A percentile compares a stretch with the other conserved stretches of the same genome.
phyloP scores from a whole-genome alignment of 2,329 filamentous ascomycete genomes.

The Graphium sp. region DNA sequence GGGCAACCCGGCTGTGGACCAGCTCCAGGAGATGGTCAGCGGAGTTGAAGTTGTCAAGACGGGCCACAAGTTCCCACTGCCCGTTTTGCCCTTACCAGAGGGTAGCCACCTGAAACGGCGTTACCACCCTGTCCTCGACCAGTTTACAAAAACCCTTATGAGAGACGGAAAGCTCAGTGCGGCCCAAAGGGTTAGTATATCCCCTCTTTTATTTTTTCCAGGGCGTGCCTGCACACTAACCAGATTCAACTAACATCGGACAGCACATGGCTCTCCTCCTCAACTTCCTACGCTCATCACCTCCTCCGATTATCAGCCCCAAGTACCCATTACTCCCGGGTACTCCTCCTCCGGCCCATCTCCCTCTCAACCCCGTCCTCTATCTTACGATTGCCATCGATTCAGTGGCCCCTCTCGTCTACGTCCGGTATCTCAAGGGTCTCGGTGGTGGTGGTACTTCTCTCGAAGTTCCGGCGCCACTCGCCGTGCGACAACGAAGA shows the following conservation, averaged over 20 bases:
- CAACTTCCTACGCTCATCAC: slow-evolving; percentile 66
- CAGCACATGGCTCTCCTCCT: slow-evolving; percentile 78
- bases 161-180: slow-evolving; percentile 72
- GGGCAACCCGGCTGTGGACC: slow-evolving; percentile 4
- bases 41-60: slow-evolving; percentile 13
- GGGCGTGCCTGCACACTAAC: slow-evolving; percentile 3
- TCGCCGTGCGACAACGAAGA: slow-evolving; percentile 58
- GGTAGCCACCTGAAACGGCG: slow-evolving; percentile 54
- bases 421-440: slow-evolving; percentile 59
- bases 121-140: slow-evolving; percentile 71
- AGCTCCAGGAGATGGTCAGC: slow-evolving; percentile 6
- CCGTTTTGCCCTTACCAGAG: slow-evolving; percentile 46
- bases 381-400: slow-evolving; percentile 88
- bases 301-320: slow-evolving; percentile 61
- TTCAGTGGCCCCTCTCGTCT: slow-evolving; percentile 77
- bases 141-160: slow-evolving; percentile 87
- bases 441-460: slow-evolving; percentile 73
- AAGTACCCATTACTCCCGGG: slow-evolving; percentile 57
- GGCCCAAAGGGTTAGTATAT: slow-evolving; percentile 62
- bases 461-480: slow-evolving; percentile 66
- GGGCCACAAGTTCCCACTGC: slow-evolving; percentile 67
- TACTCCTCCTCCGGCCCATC: slow-evolving; percentile 56
- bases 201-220: slow-evolving; percentile 1
- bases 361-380: slow-evolving; percentile 75
- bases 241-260: background rate